Percentiles rank a stretch among this genome's conserved stretches.
Evolutionary conservation across 2,329 filamentous ascomycete species (phyloP).

Genomic region (Bipolaris victoriae): DNA sequence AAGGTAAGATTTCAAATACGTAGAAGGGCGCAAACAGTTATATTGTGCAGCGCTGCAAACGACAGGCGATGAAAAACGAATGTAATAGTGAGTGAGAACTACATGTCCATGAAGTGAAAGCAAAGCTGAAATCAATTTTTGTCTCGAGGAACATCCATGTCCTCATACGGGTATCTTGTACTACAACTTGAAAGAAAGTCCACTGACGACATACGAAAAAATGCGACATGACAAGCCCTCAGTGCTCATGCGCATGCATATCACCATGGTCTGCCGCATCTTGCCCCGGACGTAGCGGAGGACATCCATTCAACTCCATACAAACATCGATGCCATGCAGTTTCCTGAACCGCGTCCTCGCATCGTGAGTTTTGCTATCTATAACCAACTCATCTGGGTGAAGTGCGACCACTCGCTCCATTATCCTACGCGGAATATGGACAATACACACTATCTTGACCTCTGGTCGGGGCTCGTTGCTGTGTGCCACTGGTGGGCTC

Average conservation of each 20-base stretch:
- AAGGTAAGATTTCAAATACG: not conserved
- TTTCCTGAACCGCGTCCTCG: conserved; percentile 41
- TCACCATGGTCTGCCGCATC: not conserved
- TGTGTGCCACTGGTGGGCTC: not conserved
- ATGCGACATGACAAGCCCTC: not conserved
- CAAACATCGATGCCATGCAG: conserved; percentile 42
- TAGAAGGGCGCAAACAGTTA: not conserved
- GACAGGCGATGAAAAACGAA: not conserved
- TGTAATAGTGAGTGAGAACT: not conserved
- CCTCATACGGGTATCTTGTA: not conserved
- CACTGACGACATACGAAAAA: not conserved
- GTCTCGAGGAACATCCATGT: not conserved
- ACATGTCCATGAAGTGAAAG: not conserved
- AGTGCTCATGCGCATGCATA: not conserved
- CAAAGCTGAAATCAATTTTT: not conserved
- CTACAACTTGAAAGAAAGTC: not conserved
- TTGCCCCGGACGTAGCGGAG: not conserved
- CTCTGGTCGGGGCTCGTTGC: conserved; percentile 18
- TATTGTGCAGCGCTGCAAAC: not conserved
- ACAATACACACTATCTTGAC: conserved; percentile 48
- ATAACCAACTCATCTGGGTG: conserved; percentile 60
- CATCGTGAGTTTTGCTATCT: conserved; percentile 38
- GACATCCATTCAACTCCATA: conserved; percentile 41
- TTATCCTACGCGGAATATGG: conserved; percentile 50
- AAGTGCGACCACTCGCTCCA: conserved; percentile 56